Base-by-base conservation (phyloP, 1,284 basidiomycete genomes). In the Cryptococcus sp. region DNA sequence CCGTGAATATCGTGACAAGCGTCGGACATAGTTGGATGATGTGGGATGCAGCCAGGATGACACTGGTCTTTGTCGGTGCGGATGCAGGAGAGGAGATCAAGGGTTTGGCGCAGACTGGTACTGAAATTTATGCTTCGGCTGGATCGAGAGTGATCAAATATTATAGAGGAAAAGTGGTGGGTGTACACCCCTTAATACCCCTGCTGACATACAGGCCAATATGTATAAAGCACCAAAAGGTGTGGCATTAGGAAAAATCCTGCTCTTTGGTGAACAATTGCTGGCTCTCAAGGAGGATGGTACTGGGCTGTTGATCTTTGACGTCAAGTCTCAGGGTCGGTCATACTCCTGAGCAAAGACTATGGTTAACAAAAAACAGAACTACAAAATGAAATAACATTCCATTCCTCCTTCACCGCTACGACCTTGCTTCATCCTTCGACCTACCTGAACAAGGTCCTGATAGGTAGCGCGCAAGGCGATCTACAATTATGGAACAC, bases 11-110 rank as follows among this genome's bases (percentile, higher is more conserved):
- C 49, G 78, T 97, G 44, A 96, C 93, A 11, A 94, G 90, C 66
- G 76, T 98, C 4, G 95, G 95, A 13, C 84, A 82, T 60, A 86
- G 89, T 64, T 98, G 95, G 95, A 89, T 91, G 23, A 81, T 98
- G 76, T 98, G 95, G 95, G 92, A 97, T 69, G 92, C 91, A 11
- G 89, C 86, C 36, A 90, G 87, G 76, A 93, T 98, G 89, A 84
- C 83, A 14, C 78, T 98, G 48, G 80, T 98, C 47, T 98, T 98
- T 72, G 91, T 96, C 58, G 92, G 94, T 88, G 73, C 78, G 89
- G 87, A 94, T 68, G 81, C 85, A 11, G 82, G 81, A 7, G 82
- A 85, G 23, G 81, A 83, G 35, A 94, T 98, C 62, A 81, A 85
- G 3, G 84, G 83, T 59, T 78, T 98, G 66, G 82, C 83, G 6